A percentile compares a stretch with the other conserved stretches of the same genome.
These are phyloP conservation scores for Vicia villosa DNA, from an alignment of 306 rosid species.

Conservation along the genomic window DNA sequence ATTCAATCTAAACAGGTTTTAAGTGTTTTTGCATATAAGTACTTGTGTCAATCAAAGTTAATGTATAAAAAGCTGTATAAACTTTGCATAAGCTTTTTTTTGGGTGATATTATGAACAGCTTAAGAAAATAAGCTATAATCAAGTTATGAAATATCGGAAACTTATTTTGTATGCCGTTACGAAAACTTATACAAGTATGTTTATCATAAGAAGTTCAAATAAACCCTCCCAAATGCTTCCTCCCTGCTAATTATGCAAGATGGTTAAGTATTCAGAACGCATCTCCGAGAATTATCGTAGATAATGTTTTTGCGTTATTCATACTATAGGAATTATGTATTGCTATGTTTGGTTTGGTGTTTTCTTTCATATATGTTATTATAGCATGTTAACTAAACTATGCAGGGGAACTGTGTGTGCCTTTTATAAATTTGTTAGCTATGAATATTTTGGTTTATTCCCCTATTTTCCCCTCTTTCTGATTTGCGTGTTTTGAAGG, in stretches of 20 bases:
- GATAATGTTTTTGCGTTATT: too few species aligned
- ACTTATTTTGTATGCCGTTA: neutral
- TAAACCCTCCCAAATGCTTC: too few species aligned
- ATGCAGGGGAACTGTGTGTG: too few species aligned
- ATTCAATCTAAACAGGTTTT: neutral
- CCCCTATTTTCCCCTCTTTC: neutral
- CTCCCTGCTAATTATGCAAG: too few species aligned
- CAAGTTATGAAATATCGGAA: neutral
- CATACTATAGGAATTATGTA: too few species aligned
- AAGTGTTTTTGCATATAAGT: neutral
- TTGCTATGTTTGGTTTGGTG: too few species aligned
- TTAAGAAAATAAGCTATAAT: neutral
- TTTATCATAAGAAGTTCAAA: too few species aligned
- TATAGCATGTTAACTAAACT: too few species aligned
- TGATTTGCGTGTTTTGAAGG: neutral
- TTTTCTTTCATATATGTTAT: too few species aligned
- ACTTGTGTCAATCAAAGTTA: neutral
- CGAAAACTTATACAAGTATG: neutral
- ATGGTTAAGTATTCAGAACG: too few species aligned
- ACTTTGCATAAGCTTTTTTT: neutral
- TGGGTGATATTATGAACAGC: neutral
- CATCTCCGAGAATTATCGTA: too few species aligned
- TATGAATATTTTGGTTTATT: neutral
- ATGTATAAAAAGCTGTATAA: neutral
- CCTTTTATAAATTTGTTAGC: too few species aligned